Base-by-base conservation (phyloP, 371 early-diverging fungal genomes). In the Mortierella sp. region DNA sequence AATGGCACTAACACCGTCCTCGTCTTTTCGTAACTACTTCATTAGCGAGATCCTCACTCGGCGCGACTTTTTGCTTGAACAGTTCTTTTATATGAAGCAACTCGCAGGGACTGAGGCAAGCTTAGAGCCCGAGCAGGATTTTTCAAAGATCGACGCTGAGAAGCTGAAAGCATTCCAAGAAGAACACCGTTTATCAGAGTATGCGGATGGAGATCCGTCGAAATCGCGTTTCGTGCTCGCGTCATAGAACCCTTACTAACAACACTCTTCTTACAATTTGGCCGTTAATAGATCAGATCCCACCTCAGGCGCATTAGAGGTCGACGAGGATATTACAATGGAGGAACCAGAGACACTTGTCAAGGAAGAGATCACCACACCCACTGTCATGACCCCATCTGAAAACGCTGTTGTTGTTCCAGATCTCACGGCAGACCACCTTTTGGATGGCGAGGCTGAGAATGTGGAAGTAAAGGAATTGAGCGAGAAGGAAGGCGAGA, bases 71-170 rank as follows among this genome's bases (percentile, higher is more conserved):
- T 61, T 76, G 48, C 60, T 76, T 15, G 55, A 69, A 49, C 70
- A 76, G 46, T 64, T 76, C 61, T 76, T 53, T 76, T 76, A 69
- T 51, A 76, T 76, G 76, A 76, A 68, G 46, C 76, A 76, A 47
- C 56, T 76, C 41, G 76, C 69, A 14, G 76, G 76, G 42, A 76
- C 76, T 4, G 76, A 76, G 37, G 64, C 59, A 4, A 69, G 76
- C 42, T 41, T 76, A 37, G 76, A 76, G 17, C 70, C 76, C 8
- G 70, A 69, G 30, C 76, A 64, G 49, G 76, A 76, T 52, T 69
- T 76, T 21, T 53, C 69, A 28, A 60, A 60, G 30, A 69, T 76
- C 41, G 76, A 76, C 51, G 43, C 32, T n/a, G 65, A 69, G 19
- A 76, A 76, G 43, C 37, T 76, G 26, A 64, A 46, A 21, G 69